Base-by-base conservation (phyloP, 2,329 filamentous ascomycete genomes). In the Arthrinium puccinioides region DNA sequence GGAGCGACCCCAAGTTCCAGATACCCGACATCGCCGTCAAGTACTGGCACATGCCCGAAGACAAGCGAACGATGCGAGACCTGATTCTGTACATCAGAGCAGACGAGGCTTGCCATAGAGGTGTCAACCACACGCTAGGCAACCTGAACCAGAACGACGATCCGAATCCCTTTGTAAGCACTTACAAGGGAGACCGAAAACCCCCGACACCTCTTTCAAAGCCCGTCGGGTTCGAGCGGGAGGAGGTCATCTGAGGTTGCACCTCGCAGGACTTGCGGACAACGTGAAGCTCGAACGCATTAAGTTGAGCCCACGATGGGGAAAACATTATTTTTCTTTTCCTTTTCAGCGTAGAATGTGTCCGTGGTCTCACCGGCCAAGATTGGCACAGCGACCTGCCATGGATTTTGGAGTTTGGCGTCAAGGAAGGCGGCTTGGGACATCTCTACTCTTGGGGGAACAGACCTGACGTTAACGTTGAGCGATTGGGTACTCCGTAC, bases 41-140 rank as follows among this genome's bases (percentile, higher is more conserved):
- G 47, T 98, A 98, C 64, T 98, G 89, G 87, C 79, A 85, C 28
- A 96, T 98, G 80, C 88, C 89, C 0, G 82, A 95, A 57, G 84
- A 79, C 3, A 70, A 83, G 40, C 75, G 82, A 19, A 85, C 79
- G 2, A 95, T 98, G 86, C 76, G 74, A 51, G 87, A 97, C 54
- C 63, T 97, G 43, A 72, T 97, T 36, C 65, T 92, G 35, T 96
- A 97, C 58, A 85, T 96, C 48, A 76, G 89, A 21, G 86, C 84
- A n/a, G 85, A 90, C 54, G 88, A 95, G 61, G 86, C 86, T 4
- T 85, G 86, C 57, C 88, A 94, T 55, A 75, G 92, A 23, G 92
- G 95, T 55, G 90, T 97, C 50, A 97, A 98, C 63, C 92, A 98
- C 59, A 97, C 92, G 0, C 64, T 98, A 28, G 80, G 84, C 36